Conservation (phyloP, 108 stramenopile genomes). For the Cylindrotheca closterium region DNA sequence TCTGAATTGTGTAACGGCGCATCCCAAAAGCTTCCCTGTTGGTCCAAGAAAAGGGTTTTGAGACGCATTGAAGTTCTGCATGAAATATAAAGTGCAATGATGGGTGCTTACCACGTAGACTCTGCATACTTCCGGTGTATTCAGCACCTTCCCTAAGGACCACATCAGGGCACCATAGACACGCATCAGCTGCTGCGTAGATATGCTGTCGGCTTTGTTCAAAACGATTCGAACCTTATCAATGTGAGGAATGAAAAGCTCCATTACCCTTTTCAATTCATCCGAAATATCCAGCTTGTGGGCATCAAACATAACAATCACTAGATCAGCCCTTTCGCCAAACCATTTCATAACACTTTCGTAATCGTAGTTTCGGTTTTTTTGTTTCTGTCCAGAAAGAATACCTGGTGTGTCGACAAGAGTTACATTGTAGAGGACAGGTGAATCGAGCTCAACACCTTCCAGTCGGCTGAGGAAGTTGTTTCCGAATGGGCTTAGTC, state of each 20-base stretch:
- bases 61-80: no score
- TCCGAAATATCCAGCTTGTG: conserved; percentile 98
- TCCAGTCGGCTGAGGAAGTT: conserved; percentile 93
- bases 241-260: conserved; percentile 81
- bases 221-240: conserved; percentile 95
- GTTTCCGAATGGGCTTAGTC: conserved; percentile 95
- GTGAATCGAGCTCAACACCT: conserved; percentile 80
- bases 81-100: no score
- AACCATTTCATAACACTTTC: conserved; percentile 97
- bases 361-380: conserved; percentile 92
- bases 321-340: conserved; percentile 95
- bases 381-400: conserved; percentile 97
- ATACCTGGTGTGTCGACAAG: conserved; percentile 99
- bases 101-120: conserved; percentile 82
- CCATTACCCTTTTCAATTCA: conserved; percentile 90
- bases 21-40: conserved; percentile 92
- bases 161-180: conserved; percentile 98
- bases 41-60: no score
- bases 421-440: conserved; percentile 88
- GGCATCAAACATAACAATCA: conserved; percentile 97
- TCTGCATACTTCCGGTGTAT: conserved; percentile 97
- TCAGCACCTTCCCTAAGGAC: conserved; percentile 93
- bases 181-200: conserved; percentile 85
- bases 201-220: conserved; percentile 94
- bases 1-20: conserved; percentile 79